These are phyloP conservation scores for Leucaena leucocephala DNA, from an alignment of 306 rosid genomes.

Conservation along the genomic window DNA sequence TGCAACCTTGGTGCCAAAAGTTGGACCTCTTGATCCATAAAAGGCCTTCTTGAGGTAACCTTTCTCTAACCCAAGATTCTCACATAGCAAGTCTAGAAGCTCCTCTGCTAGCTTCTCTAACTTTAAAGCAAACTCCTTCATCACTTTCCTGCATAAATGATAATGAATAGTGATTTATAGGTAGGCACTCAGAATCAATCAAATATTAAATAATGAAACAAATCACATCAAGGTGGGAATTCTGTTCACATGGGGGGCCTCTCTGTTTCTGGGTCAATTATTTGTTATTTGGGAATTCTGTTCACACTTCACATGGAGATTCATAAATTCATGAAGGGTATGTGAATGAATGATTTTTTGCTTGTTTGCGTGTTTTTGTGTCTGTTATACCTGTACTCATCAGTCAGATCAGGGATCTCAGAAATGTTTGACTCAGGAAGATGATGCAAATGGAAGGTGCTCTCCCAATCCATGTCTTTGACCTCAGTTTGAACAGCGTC, in stretches of 20 bases:
- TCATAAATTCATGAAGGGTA: not conserved
- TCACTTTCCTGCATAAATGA: constrained; percentile 43
- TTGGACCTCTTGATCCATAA: constrained; percentile 2
- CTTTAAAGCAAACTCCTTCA: constrained; percentile 65
- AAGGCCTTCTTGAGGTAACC: constrained; percentile 19
- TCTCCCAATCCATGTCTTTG: constrained; percentile 69
- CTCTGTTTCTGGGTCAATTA: not conserved
- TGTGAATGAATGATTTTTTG: no score
- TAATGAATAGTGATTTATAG: not conserved
- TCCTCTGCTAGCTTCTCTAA: constrained; percentile 59
- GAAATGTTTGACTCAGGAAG: constrained; percentile 63
- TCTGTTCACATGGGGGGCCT: not conserved
- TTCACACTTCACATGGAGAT: not conserved
- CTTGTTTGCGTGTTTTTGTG: not conserved
- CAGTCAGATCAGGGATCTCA: constrained; percentile 60
- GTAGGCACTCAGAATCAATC: not conserved
- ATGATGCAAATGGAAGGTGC: constrained; percentile 66
- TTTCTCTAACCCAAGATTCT: constrained; percentile 8
- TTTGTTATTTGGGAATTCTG: not conserved
- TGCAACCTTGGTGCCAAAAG: constrained; percentile 11
- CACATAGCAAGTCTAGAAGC: constrained; percentile 11
- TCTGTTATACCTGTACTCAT: constrained; percentile 52
- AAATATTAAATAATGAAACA: not conserved
- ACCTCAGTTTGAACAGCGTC: constrained; percentile 56
- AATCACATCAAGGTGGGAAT: not conserved